Percentiles rank a stretch among this genome's conserved stretches.
phyloP scores from a whole-genome alignment of 768 basidiomycete genomes.

The Daedalea quercina region DNA sequence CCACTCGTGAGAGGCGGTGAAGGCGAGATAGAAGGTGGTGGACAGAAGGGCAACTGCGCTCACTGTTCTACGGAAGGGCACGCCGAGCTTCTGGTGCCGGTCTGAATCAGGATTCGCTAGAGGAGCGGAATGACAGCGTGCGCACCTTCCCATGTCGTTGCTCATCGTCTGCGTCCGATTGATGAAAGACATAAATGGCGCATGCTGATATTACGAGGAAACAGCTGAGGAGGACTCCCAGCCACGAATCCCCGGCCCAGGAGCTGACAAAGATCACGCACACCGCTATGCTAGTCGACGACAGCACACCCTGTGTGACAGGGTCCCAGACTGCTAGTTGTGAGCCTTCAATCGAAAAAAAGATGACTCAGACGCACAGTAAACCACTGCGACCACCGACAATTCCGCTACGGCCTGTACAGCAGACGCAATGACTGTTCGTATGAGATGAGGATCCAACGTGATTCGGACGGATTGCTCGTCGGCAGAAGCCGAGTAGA shows the following conservation, averaged over 20 bases:
- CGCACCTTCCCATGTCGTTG: constrained; percentile 1
- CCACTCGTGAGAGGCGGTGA: background rate
- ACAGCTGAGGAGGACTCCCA: constrained; percentile 15
- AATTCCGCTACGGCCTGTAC: background rate
- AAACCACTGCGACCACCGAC: background rate
- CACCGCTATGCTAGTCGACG: constrained; percentile 17
- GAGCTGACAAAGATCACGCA: constrained; percentile 12
- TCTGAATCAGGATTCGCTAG: background rate
- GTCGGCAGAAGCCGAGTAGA: background rate
- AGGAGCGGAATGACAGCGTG: background rate
- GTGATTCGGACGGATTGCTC: too few relatives aligned
- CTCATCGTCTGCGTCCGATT: background rate
- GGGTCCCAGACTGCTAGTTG: constrained; percentile 25
- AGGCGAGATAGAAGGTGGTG: constrained; percentile 2
- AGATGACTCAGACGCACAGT: background rate
- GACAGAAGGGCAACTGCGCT: background rate
- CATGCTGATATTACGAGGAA: constrained; percentile 17
- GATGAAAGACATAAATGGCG: constrained; percentile 8
- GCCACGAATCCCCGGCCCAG: constrained; percentile 6
- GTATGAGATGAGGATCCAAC: too few relatives aligned
- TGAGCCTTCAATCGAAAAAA: background rate
- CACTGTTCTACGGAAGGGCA: background rate
- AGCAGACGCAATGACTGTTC: too few relatives aligned
- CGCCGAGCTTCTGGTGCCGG: background rate
- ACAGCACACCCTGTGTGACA: constrained; percentile 19